Evolutionary conservation across 441 rosid species (phyloP), one percentile per base, ranked within the genome.

Genomic region (Pelargonium cotyledonis): DNA sequence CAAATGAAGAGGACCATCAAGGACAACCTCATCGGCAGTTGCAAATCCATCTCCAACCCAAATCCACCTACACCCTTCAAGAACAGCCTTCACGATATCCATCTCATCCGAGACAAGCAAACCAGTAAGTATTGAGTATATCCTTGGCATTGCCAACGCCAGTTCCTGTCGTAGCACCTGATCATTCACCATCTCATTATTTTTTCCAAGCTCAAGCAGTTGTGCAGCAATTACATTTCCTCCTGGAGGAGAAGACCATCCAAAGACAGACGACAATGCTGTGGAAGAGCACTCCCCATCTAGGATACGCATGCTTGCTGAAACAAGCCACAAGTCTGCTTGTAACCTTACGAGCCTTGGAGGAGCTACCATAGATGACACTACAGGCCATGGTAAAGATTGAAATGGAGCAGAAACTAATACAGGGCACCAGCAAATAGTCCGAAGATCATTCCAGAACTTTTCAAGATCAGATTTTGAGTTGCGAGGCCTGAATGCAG

Each of bases 21-120:
- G 96, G 76, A 91, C 99, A 78, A 95, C 97, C 89, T 95, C 99
- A 70, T 88, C 89, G 31, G 82, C 70, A 14, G 87, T 91, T 73
- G 99, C 93, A 88, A 95, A 95, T 72, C 99, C 99, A 86, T 91
- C 99, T 72, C 99, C 99, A 64, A 95, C 97, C 99, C 99, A 95
- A 73, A 95, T 88, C 99, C 99, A 95, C 75, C 97, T 92, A 80
- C 97, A 84, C 57, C 97, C 99, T 86, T 95, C 99, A 78, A 95
- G 95, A 78, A 95, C 86, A 81, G 97, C 97, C 84, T 95, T 90
- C 73, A 92, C 89, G 72, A 95, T 90, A 68, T 95, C 99, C 93
- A 92, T 90, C 80, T 95, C 99, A 82, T 91, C 99, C n/a, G 97
- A 83, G 78, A 89, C 86, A 73, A 89, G 80, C 84, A 92, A 83